Evolutionary conservation across 768 basidiomycete genomes (phyloP).

Genomic region (Phlebiopsis gigantea): DNA sequence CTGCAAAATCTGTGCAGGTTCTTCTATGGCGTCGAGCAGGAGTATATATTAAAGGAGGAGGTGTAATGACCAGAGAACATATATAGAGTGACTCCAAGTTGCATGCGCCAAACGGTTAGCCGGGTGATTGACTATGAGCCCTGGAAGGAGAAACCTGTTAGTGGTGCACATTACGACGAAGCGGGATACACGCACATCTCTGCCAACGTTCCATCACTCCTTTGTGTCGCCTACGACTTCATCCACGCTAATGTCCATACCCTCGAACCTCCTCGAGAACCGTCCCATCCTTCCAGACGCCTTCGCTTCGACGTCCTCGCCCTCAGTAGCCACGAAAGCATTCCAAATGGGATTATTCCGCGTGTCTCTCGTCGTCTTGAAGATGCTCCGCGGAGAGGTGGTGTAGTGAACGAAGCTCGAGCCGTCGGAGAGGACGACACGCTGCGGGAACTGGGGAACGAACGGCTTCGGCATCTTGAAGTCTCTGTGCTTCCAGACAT

Average conservation of each 20-base stretch:
- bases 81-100: no score
- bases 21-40: no score
- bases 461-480: constrained; percentile 74
- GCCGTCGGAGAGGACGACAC: constrained; percentile 82
- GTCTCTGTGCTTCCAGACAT: constrained; percentile 69
- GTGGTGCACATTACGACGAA: no score
- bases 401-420: constrained; percentile 85
- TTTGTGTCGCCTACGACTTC: background rate
- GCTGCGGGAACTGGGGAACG: constrained; percentile 83
- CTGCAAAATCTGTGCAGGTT: no score
- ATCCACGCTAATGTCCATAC: constrained; percentile 11
- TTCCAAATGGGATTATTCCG: constrained; percentile 90
- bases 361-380: constrained; percentile 79
- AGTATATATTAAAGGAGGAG: no score
- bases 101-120: no score
- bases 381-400: constrained; percentile 75
- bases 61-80: no score
- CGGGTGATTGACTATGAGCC: no score
- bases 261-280: constrained; percentile 71
- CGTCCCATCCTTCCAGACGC: constrained; percentile 75
- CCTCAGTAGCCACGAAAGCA: constrained; percentile 42
- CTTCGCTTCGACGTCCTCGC: constrained; percentile 56
- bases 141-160: no score
- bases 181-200: background rate
- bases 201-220: background rate